Evolutionary conservation across 306 rosid species (phyloP).

Genomic region (Trifolium dubium): DNA sequence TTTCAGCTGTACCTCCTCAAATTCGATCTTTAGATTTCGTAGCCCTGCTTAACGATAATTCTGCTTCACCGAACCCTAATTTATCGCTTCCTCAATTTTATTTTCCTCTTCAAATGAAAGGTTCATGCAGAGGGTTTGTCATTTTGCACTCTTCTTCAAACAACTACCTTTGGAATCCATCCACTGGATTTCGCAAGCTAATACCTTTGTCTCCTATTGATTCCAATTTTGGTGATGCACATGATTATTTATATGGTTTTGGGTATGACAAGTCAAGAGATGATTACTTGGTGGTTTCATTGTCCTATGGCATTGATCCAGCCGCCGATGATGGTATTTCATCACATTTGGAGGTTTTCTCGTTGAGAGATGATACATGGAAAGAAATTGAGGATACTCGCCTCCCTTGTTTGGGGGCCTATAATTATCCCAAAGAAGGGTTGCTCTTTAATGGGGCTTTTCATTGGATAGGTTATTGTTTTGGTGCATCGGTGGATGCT

Average conservation of each 20-base stretch:
- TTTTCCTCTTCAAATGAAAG: not conserved
- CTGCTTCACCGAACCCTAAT: not conserved
- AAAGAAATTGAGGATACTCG: not conserved
- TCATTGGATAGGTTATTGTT: slow-evolving; percentile 12
- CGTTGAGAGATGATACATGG: not conserved
- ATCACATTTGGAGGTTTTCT: not conserved
- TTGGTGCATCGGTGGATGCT: not conserved
- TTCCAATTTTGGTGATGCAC: not conserved
- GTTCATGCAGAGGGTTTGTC: not conserved
- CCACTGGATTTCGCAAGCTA: not conserved
- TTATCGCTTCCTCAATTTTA: not conserved
- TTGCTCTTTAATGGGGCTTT: not conserved
- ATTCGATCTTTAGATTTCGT: not conserved
- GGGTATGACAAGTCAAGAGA: not conserved
- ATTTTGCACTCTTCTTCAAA: not conserved
- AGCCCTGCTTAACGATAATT: too few relatives aligned
- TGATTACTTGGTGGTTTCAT: slow-evolving; percentile 26
- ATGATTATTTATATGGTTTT: not conserved
- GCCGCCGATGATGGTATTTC: too few relatives aligned
- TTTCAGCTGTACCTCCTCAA: not conserved
- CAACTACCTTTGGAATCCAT: not conserved
- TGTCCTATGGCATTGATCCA: not conserved
- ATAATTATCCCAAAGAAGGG: not conserved
- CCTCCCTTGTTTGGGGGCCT: not conserved
- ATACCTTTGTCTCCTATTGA: not conserved